Evolutionary conservation across 2,329 filamentous ascomycete species (phyloP), one percentile per base, ranked within the genome.

Genomic region (Acrocalymma vagum): DNA sequence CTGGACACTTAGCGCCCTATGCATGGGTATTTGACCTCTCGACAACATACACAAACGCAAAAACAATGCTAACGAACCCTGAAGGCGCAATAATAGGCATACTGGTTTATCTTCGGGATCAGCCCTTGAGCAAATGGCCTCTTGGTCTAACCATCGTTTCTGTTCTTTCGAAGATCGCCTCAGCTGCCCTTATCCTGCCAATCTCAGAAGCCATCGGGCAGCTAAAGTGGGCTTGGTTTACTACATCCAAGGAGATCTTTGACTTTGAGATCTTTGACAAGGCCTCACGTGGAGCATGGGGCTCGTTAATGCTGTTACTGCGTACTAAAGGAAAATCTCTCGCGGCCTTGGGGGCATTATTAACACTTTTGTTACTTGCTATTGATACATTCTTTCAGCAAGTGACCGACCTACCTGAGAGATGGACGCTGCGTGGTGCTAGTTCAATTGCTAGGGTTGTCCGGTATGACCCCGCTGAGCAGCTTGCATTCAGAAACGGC

Each of bases 261-360:
- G 65, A 69, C n/a, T 67, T 62, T n/a, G 65, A 69, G 20, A 62
- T 64, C 0, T 69, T 69, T 11, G 65, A 69, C 13, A 63, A 63
- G 3, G 60, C 60, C 0, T 61, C 56, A 0, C n/a, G 62, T 29
- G 62, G 62, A 0, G 60, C 62, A 0, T 63, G 61, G 58, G 62
- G 62, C 0, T 38, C 60, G 0, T 9, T 63, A 0, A 14, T 64
- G 0, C 37, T 65, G 0, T 21, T 65, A 0, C 42, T 64, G 0
- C 30, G 50, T 0, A 64, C 61, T 0, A 59, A 58, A 16, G 53
- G 55, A 0, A 58, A 32, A 3, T 29, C 60, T 0, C 9, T 69
- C 0, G 59, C 62, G 1, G 52, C 59, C 0, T 2, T 65, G 0
- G 62, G 61, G 3, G 63, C 63, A 0, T 11, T 58, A 0, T 39